Conservation (phyloP, 148 eudicot genomes). For the Heliosperma pusillum region DNA sequence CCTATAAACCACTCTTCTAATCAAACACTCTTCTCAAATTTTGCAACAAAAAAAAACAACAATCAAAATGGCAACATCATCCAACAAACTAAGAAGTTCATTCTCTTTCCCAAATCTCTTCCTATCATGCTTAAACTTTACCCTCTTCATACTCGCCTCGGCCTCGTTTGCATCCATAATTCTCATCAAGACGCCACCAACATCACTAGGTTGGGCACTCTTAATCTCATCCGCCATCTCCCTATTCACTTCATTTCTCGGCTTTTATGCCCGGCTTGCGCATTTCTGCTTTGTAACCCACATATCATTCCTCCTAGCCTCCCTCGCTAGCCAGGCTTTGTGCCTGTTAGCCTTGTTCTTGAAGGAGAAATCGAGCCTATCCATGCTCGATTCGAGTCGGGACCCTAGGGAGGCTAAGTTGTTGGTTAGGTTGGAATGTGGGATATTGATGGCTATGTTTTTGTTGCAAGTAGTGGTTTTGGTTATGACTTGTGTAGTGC, state of each 20-base stretch:
- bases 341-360: slow-evolving; percentile 46
- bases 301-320: slow-evolving; percentile 50
- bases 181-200: slow-evolving; percentile 54
- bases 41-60: not conserved
- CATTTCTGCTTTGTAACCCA: slow-evolving; percentile 58
- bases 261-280: slow-evolving; percentile 55
- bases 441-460: slow-evolving; percentile 62
- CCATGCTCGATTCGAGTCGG: slow-evolving; percentile 43
- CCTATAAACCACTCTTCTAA: slow-evolving; percentile 7
- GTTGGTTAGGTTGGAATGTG: slow-evolving; percentile 66
- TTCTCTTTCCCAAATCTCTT: slow-evolving; percentile 51
- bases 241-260: slow-evolving; percentile 53
- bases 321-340: slow-evolving; percentile 39
- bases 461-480: slow-evolving; percentile 47
- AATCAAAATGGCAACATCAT: slow-evolving; percentile 42
- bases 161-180: slow-evolving; percentile 55
- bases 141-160: slow-evolving; percentile 52
- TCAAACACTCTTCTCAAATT: not conserved
- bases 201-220: slow-evolving; percentile 54
- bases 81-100: slow-evolving; percentile 43
- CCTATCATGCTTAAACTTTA: slow-evolving; percentile 49
- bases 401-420: slow-evolving; percentile 64
- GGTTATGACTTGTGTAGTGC: slow-evolving; percentile 47
- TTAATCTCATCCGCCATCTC: slow-evolving; percentile 48
- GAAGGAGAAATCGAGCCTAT: slow-evolving; percentile 53